Evolutionary conservation across 2,329 filamentous ascomycete genomes (phyloP), one percentile per base, ranked within the genome.

Genomic region (Diaporthe capsici): DNA sequence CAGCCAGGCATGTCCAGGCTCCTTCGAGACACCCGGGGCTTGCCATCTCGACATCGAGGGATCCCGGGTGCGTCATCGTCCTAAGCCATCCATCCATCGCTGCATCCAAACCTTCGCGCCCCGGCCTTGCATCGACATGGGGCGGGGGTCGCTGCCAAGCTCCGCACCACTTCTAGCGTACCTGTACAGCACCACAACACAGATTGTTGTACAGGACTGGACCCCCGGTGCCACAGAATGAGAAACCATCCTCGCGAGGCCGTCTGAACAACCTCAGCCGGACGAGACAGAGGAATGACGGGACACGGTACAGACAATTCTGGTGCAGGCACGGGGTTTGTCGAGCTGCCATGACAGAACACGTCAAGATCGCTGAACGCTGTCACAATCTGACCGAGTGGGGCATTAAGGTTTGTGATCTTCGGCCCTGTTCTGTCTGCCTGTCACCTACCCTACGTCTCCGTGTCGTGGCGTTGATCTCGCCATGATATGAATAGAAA

Each of bases 151-250:
- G 22, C 25, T 68, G 44, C 63, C 63, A 51, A 68, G 63, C 5
- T 68, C 63, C 63, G 63, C 63, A 68, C 63, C 63, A 68, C 44
- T 20, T 51, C 44, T 68, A 68, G 63, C 63, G 28, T 39, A 37
- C 44, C 63, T 47, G 17, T 3, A 37, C 20, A 20, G 25, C 28
- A 57, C 15, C 47, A 37, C 28, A n/a, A 47, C 15, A 28, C 42
- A 65, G 22, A 10, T 25, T 6, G 17, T 25, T 28, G n/a, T 37
- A 15, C 20, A 44, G n/a, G n/a, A 31, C 25, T n/a, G 44, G 61
- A 47, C 42, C 28, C 39, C n/a, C 17, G 42, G 15, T 67, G 61
- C 39, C 42, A 49, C 22, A 12, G 31, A 9, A 31, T 28, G 31
- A n/a, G 47, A 25, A 51, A 17, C 63, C 39, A 8, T 20, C 15